These are phyloP conservation scores for Aspergillus viridinutans DNA, from an alignment of 2,329 filamentous ascomycete species.

Conservation along the genomic window DNA sequence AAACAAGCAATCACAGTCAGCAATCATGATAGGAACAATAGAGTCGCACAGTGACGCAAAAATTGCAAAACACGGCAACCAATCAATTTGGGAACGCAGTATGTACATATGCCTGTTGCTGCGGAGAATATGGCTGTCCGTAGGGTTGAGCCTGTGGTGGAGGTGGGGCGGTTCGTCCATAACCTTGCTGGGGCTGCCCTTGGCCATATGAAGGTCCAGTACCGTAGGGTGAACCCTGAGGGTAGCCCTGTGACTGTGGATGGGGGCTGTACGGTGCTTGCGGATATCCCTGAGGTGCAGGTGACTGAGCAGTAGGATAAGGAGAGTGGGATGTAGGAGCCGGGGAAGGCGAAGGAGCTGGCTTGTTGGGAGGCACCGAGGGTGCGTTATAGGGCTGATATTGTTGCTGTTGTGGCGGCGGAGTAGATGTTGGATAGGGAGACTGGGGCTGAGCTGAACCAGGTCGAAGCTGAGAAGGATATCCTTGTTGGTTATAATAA, in stretches of 20 bases:
- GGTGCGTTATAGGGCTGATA: slow-evolving; percentile 36
- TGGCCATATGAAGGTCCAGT: slow-evolving; percentile 14
- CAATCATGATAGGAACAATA: not conserved
- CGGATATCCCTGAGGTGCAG: slow-evolving; percentile 35
- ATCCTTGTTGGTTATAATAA: slow-evolving; percentile 31
- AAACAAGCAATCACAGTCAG: slow-evolving; percentile 10
- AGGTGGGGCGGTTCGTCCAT: slow-evolving; percentile 41
- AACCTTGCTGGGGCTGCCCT: slow-evolving; percentile 28
- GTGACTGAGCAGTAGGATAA: slow-evolving; percentile 24
- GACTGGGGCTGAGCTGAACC: slow-evolving; percentile 35
- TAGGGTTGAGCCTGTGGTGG: slow-evolving; percentile 36
- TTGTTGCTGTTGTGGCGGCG: slow-evolving; percentile 28
- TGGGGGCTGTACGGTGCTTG: slow-evolving; percentile 35
- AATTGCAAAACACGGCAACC: not conserved
- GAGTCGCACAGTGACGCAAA: not conserved
- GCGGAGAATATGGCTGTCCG: slow-evolving; percentile 32
- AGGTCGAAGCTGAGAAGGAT: slow-evolving; percentile 31
- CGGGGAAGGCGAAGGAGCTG: slow-evolving; percentile 26
- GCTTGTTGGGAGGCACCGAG: slow-evolving; percentile 26
- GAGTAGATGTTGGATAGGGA: slow-evolving; percentile 31
- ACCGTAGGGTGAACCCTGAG: slow-evolving; percentile 25
- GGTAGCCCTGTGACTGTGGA: slow-evolving; percentile 23
- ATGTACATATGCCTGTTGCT: slow-evolving; percentile 33
- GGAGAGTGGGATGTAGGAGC: slow-evolving; percentile 8
- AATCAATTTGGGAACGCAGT: slow-evolving; percentile 17